Evolutionary conservation across 495 filamentous ascomycete genomes (phyloP), one percentile per base, ranked within the genome.

Genomic region (Choiromyces venosus): DNA sequence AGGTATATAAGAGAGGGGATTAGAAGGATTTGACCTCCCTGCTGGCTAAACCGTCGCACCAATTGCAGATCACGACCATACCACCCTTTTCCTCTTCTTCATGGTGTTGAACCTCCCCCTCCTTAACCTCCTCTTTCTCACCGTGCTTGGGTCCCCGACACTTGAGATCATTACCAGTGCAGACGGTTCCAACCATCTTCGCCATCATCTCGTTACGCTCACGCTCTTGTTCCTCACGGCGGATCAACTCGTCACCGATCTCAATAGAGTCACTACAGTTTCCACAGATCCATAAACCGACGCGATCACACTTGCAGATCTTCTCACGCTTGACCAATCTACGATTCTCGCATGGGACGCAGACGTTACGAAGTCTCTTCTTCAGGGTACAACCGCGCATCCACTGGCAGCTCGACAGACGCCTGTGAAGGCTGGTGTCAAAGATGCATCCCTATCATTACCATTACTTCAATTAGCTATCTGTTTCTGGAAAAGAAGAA

Each of bases 231-330:
- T 61, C 25, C 52, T 61, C 52, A 10, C 52, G 25, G 38, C 71
- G 71, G 65, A 74, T 44, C 52, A 73, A 71, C 37, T 67, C 52
- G 18, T 61, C 67, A 65, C 68, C 40, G 12, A 36, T 18, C 61
- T 75, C 66, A 70, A 76, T 74, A 72, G 70, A 70, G 40, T 70
- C 37, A 52, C 52, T 61, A 14, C 52, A 61, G 25, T 12, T 29
- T 14, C 6, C 52, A 16, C 52, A 61, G 7, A 61, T 61, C 52
- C 52, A 61, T 4, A 61, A 10, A 0, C 52, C 52, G 1, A 29
- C 52, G 6, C 25, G 25, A 16, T 33, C 52, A 29, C 52, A 61
- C 52, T 14, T 1, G 2, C 52, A 61, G 33, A 33, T 29, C 52
- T 33, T 61, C 25, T 2, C 25, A 9, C 52, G 25, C 10, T 12